Evolutionary conservation across 164 flowering plant species (phyloP).

Genomic region (Saururus chinensis): DNA sequence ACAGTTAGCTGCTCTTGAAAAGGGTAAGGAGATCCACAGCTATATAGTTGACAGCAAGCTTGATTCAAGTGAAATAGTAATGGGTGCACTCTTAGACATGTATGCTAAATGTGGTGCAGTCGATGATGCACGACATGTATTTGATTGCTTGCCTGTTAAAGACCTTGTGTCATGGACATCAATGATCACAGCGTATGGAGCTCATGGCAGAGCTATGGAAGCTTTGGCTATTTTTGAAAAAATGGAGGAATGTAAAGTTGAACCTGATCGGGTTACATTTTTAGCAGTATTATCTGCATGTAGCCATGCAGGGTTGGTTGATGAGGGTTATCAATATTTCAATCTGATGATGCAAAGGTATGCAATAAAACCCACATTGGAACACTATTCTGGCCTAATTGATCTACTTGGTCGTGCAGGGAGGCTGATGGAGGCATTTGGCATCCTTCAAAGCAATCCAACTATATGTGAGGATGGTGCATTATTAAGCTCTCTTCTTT

Average conservation of each 20-base stretch:
- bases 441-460: slow-evolving; percentile 24
- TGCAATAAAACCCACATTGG: slow-evolving; percentile 37
- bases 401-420: slow-evolving; percentile 73
- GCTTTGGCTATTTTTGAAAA: slow-evolving; percentile 44
- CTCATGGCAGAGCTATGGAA: slow-evolving; percentile 49
- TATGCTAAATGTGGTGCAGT: slow-evolving; percentile 77
- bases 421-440: slow-evolving; percentile 56
- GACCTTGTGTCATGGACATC: slow-evolving; percentile 73
- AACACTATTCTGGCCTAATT: slow-evolving; percentile 53
- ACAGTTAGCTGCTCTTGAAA: slow-evolving; percentile 48
- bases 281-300: slow-evolving; percentile 63
- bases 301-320: slow-evolving; percentile 64
- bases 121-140: slow-evolving; percentile 44
- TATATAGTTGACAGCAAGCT: slow-evolving; percentile 24
- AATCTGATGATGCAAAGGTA: slow-evolving; percentile 32
- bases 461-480: slow-evolving; percentile 26
- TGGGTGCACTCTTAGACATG: slow-evolving; percentile 76
- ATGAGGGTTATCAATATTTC: slow-evolving; percentile 48
- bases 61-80: slow-evolving; percentile 38
- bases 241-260: slow-evolving; percentile 31
- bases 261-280: slow-evolving; percentile 53
- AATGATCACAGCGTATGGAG: slow-evolving; percentile 70
- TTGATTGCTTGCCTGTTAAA: slow-evolving; percentile 32
- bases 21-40: slow-evolving; percentile 53
- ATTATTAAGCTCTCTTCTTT: slow-evolving; percentile 46